Percentiles rank a stretch among this genome's conserved stretches.
These are phyloP conservation scores for Boletus pseudo-olivaceus DNA, from an alignment of 768 basidiomycete genomes.

Conservation along the genomic window DNA sequence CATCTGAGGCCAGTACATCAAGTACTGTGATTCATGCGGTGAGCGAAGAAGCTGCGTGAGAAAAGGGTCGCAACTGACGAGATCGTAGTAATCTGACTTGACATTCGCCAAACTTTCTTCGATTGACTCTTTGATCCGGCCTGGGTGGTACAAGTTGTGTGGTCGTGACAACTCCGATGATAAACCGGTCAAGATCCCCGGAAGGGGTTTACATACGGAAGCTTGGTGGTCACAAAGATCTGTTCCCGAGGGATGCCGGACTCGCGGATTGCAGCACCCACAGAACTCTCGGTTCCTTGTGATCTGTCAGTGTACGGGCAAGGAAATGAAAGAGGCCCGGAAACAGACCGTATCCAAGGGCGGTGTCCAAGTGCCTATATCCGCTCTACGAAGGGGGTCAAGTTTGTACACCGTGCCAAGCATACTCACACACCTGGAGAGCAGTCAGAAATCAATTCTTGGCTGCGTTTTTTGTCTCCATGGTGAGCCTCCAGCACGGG, in stretches of 20 bases:
- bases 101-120: conserved; percentile 40
- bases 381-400: too few relatives aligned
- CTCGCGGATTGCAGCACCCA: conserved; percentile 44
- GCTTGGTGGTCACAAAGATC: conserved; percentile 51
- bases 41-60: not conserved
- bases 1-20: conserved; percentile 4
- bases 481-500: not conserved
- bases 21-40: not conserved
- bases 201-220: conserved; percentile 27
- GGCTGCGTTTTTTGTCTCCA: not conserved
- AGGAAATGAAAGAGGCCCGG: not conserved
- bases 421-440: not conserved
- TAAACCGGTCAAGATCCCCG: not conserved
- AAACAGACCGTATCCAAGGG: conserved; percentile 4
- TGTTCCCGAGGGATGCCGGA: conserved; percentile 43
- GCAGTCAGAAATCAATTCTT: conserved; percentile 1
- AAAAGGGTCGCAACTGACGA: conserved; percentile 20
- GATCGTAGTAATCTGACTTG: conserved; percentile 46
- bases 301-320: not conserved
- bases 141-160: conserved; percentile 22
- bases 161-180: not conserved
- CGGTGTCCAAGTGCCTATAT: conserved; percentile 45
- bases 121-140: conserved; percentile 39
- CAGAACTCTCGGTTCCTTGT: conserved; percentile 40
- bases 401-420: too few relatives aligned